Percentiles rank a stretch among this genome's conserved stretches.
Conservation (phyloP, 306 rosid species). For the Castanea mollissima region DNA sequence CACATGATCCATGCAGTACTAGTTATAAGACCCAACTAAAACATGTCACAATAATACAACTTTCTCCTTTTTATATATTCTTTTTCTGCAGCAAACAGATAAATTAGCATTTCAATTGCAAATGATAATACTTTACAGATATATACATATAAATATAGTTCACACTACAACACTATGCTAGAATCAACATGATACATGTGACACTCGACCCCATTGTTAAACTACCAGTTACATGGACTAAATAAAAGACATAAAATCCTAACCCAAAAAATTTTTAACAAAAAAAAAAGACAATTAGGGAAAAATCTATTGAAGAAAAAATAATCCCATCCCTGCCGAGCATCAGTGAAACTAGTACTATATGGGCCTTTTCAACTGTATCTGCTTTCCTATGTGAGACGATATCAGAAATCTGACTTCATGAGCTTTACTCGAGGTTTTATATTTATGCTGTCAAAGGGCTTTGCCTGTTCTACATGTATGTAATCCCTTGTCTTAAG, state of each 20-base stretch:
- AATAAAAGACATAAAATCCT: slow-evolving; percentile 37
- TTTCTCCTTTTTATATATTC: background rate
- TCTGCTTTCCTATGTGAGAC: slow-evolving; percentile 53
- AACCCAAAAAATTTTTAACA: slow-evolving; percentile 31
- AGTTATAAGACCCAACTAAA: background rate
- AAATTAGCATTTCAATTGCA: slow-evolving; percentile 50
- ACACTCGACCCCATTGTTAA: slow-evolving; percentile 34
- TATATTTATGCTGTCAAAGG: slow-evolving; percentile 63
- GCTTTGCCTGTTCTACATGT: slow-evolving; percentile 77
- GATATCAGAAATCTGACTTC: slow-evolving; percentile 83
- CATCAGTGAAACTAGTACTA: slow-evolving; percentile 39
- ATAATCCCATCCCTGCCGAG: slow-evolving; percentile 34
- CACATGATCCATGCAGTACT: background rate
- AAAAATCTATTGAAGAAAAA: slow-evolving; percentile 29
- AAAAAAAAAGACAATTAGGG: slow-evolving; percentile 26
- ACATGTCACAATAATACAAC: background rate
- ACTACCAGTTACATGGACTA: slow-evolving; percentile 47
- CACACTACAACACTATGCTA: slow-evolving; percentile 43
- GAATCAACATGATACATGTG: slow-evolving; percentile 45
- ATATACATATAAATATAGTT: slow-evolving; percentile 62
- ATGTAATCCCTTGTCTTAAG: slow-evolving; percentile 96
- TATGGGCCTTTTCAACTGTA: slow-evolving; percentile 41
- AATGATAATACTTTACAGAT: slow-evolving; percentile 50
- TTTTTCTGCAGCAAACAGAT: slow-evolving; percentile 4
- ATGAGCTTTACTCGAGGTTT: slow-evolving; percentile 78